Evolutionary conservation across 2,329 filamentous ascomycete genomes (phyloP).

Genomic region (Ciborinia camelliae): DNA sequence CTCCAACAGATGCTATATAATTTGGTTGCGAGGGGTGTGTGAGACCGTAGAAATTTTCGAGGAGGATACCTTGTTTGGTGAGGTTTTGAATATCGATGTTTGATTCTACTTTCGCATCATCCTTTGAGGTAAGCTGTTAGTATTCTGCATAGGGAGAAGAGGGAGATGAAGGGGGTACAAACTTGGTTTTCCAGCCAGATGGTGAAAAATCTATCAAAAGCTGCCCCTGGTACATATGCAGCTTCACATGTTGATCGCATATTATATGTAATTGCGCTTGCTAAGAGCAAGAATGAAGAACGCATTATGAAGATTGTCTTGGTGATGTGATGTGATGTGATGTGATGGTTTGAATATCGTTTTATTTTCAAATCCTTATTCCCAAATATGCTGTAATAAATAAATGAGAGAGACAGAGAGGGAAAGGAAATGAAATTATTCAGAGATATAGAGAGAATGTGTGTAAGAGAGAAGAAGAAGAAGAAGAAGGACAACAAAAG

Average conservation of each 20-base stretch:
- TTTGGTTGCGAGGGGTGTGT: slow-evolving; percentile 48
- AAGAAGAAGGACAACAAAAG: background rate
- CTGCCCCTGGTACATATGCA: slow-evolving; percentile 44
- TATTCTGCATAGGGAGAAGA: too few species aligned
- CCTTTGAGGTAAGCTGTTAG: slow-evolving; percentile 34
- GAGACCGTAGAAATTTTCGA: slow-evolving; percentile 46
- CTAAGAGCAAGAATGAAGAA: background rate
- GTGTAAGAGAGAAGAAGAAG: background rate
- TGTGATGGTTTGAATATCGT: background rate
- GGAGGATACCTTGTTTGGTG: slow-evolving; percentile 44
- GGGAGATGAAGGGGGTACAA: background rate
- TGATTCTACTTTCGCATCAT: slow-evolving; percentile 43
- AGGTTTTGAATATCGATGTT: slow-evolving; percentile 43
- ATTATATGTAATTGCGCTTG: background rate
- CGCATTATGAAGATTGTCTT: background rate
- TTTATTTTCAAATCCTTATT: background rate
- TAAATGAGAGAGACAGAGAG: background rate
- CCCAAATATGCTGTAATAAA: background rate
- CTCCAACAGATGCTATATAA: slow-evolving; percentile 46
- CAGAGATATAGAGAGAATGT: too few species aligned
- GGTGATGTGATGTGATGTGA: background rate
- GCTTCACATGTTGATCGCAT: slow-evolving; percentile 1
- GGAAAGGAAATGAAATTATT: background rate
- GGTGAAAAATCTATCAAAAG: slow-evolving; percentile 57
- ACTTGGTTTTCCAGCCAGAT: slow-evolving; percentile 63